phyloP scores from a whole-genome alignment of 78 protist genomes.

The Protostelium mycophagum region DNA sequence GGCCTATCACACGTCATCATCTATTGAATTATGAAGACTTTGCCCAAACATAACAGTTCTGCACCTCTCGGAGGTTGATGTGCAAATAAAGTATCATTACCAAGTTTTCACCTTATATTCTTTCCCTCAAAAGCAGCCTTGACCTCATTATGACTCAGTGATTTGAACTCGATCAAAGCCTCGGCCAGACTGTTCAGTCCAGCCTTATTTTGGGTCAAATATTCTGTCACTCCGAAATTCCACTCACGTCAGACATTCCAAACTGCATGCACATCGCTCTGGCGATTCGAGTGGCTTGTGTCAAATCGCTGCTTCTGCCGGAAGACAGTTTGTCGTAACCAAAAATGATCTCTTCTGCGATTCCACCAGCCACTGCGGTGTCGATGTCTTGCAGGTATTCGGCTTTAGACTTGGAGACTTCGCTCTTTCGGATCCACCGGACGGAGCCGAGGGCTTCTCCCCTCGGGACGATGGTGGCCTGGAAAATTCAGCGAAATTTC shows the following conservation, averaged over 20 bases:
- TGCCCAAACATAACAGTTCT: no score
- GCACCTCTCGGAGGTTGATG: no score
- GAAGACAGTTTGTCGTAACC: conserved; percentile 75
- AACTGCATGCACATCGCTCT: conserved; percentile 62
- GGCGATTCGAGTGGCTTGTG: conserved; percentile 36
- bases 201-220: conserved; percentile 31
- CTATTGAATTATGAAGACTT: no score
- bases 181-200: conserved; percentile 66
- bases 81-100: no score
- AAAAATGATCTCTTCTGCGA: conserved; percentile 84
- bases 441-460: conserved; percentile 81
- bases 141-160: conserved; percentile 59
- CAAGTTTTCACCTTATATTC: background rate
- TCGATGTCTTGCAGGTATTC: conserved; percentile 72
- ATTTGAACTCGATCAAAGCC: conserved; percentile 73
- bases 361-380: conserved; percentile 90
- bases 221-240: conserved; percentile 40
- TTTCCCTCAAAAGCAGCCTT: background rate
- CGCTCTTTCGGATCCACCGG: conserved; percentile 67
- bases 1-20: background rate
- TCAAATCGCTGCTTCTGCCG: conserved; percentile 49
- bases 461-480: conserved; percentile 92
- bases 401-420: conserved; percentile 18
- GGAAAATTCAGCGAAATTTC: conserved; percentile 54
- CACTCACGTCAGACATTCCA: conserved; percentile 70